Base-by-base conservation (phyloP, 257 asterid genomes). In the Capsicum pubescens region DNA sequence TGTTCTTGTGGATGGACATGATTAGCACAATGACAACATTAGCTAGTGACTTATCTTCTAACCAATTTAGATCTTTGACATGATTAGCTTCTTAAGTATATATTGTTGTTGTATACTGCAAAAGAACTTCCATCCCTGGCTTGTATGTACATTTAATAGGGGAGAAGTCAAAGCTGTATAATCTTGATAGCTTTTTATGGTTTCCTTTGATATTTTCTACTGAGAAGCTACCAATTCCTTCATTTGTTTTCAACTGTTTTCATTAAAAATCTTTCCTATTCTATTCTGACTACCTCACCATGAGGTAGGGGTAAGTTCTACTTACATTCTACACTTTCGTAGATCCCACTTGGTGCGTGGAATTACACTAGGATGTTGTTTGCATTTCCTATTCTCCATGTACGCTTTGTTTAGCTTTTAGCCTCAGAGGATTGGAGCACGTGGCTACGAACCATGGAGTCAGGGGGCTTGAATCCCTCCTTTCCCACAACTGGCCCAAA, bases 121-220 rank as follows among this genome's bases (percentile, higher is more conserved):
- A 83, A 32, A 69, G 54, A 71, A 55, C 85, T 55, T 46, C 59
- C 70, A 14, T 82, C 77, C 86, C 88, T 77, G 79, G 52, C 77
- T 80, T 88, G 89, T 70, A 84, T 63, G 82, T 84, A 88, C 79
- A 26, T 83, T 79, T 82, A 13, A 36, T 50, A 81, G 84, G 87
- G 84, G 82, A 35, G 86, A 26, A 21, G 74, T 35, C 46, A 82
- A 79, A 61, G 81, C 61, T 80, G 87, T 81, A 84, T 80, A 81
- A 83, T 81, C 86, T 87, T 19, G 78, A 54, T 83, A 14, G 11
- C 66, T 67, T 78, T 80, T 81, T 84, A 79, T 84, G 82, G 81
- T 77, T 84, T 66, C 32, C 54, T 44, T 48, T 69, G 44, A 48
- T 44, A 80, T 58, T 81, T 67, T 42, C 46, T 21, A 67, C 61